phyloP scores from a whole-genome alignment of 2,329 filamentous ascomycete genomes.

The Dendrostoma leiphaemia region DNA sequence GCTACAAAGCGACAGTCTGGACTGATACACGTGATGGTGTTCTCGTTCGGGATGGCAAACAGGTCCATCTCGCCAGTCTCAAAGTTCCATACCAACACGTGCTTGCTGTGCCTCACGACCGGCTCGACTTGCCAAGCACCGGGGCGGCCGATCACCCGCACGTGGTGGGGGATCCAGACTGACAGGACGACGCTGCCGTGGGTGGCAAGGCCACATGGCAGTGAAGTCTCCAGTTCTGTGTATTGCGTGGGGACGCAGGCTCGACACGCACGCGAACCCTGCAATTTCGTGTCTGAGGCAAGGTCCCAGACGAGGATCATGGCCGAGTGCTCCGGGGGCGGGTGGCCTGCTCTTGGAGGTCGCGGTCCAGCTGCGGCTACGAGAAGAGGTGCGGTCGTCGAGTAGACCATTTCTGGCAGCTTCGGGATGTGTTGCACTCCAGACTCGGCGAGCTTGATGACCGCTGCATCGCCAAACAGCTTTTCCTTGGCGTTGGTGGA shows the following conservation, averaged over 20 bases:
- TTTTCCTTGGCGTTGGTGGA: constrained; percentile 25
- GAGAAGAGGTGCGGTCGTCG: constrained; percentile 35
- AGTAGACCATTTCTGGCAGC: constrained; percentile 39
- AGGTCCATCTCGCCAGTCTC: constrained; percentile 32
- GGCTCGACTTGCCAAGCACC: constrained; percentile 34
- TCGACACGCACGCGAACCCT: constrained; percentile 29
- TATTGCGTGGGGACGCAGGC: constrained; percentile 35
- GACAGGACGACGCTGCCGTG: constrained; percentile 37
- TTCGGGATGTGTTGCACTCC: constrained; percentile 36
- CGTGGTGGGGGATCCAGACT: constrained; percentile 39
- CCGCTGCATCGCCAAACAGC: constrained; percentile 31
- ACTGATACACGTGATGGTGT: constrained; percentile 32
- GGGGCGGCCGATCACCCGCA: constrained; percentile 29
- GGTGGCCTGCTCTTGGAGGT: constrained; percentile 34
- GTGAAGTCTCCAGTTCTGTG: constrained; percentile 36
- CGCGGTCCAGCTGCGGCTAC: constrained; percentile 37
- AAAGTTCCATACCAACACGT: constrained; percentile 39
- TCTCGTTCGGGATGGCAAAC: constrained; percentile 38
- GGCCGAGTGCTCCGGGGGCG: constrained; percentile 35
- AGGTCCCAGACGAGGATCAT: constrained; percentile 39
- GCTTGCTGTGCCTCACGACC: constrained; percentile 29
- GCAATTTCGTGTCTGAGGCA: constrained; percentile 14
- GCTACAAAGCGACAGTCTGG: constrained; percentile 39
- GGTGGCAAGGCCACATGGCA: constrained; percentile 33
- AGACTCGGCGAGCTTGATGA: constrained; percentile 33